Percentiles rank a stretch among this genome's conserved stretches.
These are phyloP conservation scores for Paramecium biaurelia DNA, from an alignment of 73 alveolate species.

Conservation along the genomic window DNA sequence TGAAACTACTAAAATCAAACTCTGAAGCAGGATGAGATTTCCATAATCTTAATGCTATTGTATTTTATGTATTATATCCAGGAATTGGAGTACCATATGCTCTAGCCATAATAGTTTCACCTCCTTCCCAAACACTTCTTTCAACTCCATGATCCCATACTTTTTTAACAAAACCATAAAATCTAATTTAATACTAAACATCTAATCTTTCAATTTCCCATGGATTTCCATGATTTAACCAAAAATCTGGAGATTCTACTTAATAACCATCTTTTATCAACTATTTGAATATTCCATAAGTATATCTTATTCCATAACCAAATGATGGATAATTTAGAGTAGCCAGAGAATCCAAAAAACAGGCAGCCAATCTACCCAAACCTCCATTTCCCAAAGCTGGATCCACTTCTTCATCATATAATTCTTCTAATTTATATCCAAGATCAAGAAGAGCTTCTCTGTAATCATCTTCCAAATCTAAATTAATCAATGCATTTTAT, in stretches of 20 bases:
- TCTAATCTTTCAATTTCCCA: slow-evolving; percentile 99
- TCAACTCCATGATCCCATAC: slow-evolving; percentile 71
- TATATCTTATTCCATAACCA: slow-evolving; percentile 99
- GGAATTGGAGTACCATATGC: slow-evolving; percentile 99
- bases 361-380: slow-evolving; percentile 99
- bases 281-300: slow-evolving; percentile 99
- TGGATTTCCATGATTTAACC: slow-evolving; percentile 98
- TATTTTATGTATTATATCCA: slow-evolving; percentile 97
- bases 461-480: slow-evolving; percentile 91
- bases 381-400: slow-evolving; percentile 99
- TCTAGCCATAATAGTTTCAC: slow-evolving; percentile 96
- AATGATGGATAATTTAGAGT: slow-evolving; percentile 98
- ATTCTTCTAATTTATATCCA: slow-evolving; percentile 92
- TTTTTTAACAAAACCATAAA: slow-evolving; percentile 90
- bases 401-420: slow-evolving; percentile 97
- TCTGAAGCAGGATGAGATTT: slow-evolving; percentile 87
- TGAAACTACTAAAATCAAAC: slow-evolving; percentile 89
- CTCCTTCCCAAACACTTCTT: slow-evolving; percentile 96
- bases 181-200: slow-evolving; percentile 90
- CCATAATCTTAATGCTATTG: slow-evolving; percentile 97
- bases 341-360: slow-evolving; percentile 98
- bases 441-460: slow-evolving; percentile 91
- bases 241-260: slow-evolving; percentile 98
- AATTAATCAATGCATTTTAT: slow-evolving; percentile 95
- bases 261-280: slow-evolving; percentile 95